phyloP scores from a whole-genome alignment of 164 flowering plant species.

The Piper longum region DNA sequence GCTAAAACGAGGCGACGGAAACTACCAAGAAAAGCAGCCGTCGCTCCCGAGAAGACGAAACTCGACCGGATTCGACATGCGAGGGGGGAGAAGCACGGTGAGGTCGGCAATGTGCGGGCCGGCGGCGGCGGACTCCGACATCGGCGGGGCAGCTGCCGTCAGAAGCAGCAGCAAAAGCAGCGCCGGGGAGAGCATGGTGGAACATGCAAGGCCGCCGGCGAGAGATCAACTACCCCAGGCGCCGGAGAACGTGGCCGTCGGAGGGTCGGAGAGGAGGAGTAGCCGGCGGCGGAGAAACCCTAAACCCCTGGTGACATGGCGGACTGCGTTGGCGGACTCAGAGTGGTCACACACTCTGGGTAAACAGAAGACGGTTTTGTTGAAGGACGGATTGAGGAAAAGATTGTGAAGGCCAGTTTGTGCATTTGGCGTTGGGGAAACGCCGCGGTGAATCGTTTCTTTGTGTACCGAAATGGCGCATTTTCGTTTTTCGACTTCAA shows the following conservation, averaged over 20 bases:
- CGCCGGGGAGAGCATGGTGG: neutral
- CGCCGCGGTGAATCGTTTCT: too few species aligned
- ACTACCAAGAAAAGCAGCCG: conserved; percentile 89
- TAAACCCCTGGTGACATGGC: neutral
- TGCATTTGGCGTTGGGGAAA: too few species aligned
- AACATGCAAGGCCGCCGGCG: neutral
- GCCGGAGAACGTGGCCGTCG: too few species aligned
- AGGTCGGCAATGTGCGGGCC: conserved; percentile 95
- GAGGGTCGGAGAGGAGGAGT: too few species aligned
- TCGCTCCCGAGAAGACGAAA: conserved; percentile 75
- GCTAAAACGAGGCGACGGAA: neutral
- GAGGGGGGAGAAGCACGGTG: conserved; percentile 78
- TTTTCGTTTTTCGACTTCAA: too few species aligned
- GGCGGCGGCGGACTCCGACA: conserved; percentile 14
- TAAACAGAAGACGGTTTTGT: neutral
- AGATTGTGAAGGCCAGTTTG: too few species aligned
- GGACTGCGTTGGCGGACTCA: too few species aligned
- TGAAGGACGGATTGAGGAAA: too few species aligned
- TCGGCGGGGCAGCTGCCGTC: neutral
- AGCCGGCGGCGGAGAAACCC: neutral
- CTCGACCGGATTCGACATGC: conserved; percentile 79
- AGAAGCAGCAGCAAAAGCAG: conserved; percentile 1
- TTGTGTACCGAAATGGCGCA: too few species aligned
- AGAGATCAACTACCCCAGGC: neutral
- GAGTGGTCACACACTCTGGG: neutral